Base-by-base conservation (phyloP, 371 early-diverging fungal genomes). In the Capniomyces stellatus region DNA sequence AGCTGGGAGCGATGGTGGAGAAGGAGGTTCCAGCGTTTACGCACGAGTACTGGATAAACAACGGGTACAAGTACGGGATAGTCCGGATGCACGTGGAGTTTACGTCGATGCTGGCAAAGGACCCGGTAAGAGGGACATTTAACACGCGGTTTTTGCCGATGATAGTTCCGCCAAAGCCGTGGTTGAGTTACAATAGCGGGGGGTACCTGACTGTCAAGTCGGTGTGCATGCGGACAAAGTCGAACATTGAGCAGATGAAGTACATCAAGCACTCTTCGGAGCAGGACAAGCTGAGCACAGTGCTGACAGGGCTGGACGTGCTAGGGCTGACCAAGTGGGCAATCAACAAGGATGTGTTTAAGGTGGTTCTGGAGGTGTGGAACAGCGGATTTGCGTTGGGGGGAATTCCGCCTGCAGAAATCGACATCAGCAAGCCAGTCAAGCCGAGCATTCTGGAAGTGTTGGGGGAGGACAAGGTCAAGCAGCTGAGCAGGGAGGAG, bases 91-190 rank as follows among this genome's bases (percentile, higher is more conserved):
- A 88, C 58, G 75, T 72, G 50, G 70, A 71, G 2, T 71, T 93
- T 39, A 71, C 78, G 1, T 81, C 88, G 35, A 59, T 86, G 52
- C 68, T 93, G 19, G 67, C 78, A 22, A 64, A 63, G 29, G 81
- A 81, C 29, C 75, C 81, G 13, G 64, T 82, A 23, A 67, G 71
- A 15, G 75, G 79, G 28, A 73, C 76, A 2, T 67, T 85, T 23
- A 78, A 78, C 50, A 85, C 93, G 0, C 79, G 87, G 39, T 64
- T 82, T 25, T 70, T 97, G 29, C 98, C 98, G 22, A 97, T 97
- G 98, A 64, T 97, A 42, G 84, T 93, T 1, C 81, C 79, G 29
- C 98, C 98, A 44, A 77, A 79, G 0, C 93, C 96, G 6, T 97
- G 98, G 98, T 55, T 91, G n/a, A 76, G 83, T 0, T 83, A 77